Conservation (phyloP, 1,284 basidiomycete genomes). For the Malassezia brasiliensis region DNA sequence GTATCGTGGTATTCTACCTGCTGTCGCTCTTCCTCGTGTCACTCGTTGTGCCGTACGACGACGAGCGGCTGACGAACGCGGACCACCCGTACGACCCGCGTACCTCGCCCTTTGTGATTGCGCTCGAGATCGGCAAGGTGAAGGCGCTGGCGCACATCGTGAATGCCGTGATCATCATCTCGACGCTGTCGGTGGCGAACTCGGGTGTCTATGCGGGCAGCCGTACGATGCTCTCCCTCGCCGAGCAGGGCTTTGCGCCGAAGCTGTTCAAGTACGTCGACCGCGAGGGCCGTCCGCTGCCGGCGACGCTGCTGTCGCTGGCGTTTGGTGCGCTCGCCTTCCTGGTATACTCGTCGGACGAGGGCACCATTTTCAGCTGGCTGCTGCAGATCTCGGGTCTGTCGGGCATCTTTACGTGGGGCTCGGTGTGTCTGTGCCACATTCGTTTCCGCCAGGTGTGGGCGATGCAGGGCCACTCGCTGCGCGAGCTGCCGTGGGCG, state of each 20-base stretch:
- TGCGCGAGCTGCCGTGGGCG: slow-evolving; percentile 53
- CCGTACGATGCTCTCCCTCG: slow-evolving; percentile 47
- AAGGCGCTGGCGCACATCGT: slow-evolving; percentile 51
- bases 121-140: slow-evolving; percentile 50
- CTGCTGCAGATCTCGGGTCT: slow-evolving; percentile 53
- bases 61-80: slow-evolving; percentile 27
- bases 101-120: slow-evolving; percentile 53
- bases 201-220: slow-evolving; percentile 49
- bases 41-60: slow-evolving; percentile 51
- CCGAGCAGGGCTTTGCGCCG: slow-evolving; percentile 50
- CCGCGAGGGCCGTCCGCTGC: slow-evolving; percentile 52
- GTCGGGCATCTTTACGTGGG: slow-evolving; percentile 52
- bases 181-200: slow-evolving; percentile 50
- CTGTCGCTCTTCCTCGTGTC: slow-evolving; percentile 57
- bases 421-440: slow-evolving; percentile 34
- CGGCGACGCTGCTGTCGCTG: slow-evolving; percentile 47
- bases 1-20: slow-evolving; percentile 54
- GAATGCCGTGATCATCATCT: slow-evolving; percentile 51
- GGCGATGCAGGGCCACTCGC: slow-evolving; percentile 51
- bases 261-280: slow-evolving; percentile 50
- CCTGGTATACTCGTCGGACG: slow-evolving; percentile 44
- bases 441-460: slow-evolving; percentile 53
- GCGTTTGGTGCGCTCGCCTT: slow-evolving; percentile 39
- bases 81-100: slow-evolving; percentile 45
- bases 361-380: slow-evolving; percentile 50